Percentiles rank a stretch among this genome's conserved stretches.
These are phyloP conservation scores for Penicillium sp. DNA, from an alignment of 2,329 filamentous ascomycete genomes.

Conservation along the genomic window DNA sequence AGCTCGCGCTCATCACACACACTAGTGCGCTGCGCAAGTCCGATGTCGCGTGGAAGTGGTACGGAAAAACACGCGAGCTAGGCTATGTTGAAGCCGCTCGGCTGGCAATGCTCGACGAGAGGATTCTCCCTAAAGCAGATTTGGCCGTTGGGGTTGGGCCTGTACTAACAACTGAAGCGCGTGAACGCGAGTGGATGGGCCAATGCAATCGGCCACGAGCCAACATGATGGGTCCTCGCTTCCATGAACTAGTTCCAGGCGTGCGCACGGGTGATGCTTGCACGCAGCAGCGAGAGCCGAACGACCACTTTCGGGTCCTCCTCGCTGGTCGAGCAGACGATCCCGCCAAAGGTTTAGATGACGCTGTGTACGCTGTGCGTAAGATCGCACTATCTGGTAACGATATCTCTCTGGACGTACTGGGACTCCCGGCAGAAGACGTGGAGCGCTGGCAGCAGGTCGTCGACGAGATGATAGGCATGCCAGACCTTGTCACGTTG, in stretches of 20 bases:
- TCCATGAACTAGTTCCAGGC: background rate
- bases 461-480: background rate
- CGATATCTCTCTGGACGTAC: background rate
- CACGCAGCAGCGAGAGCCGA: background rate
- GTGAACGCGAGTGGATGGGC: background rate
- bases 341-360: slow-evolving; percentile 1
- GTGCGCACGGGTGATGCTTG: background rate
- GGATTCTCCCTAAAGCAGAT: slow-evolving; percentile 2
- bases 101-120: slow-evolving; percentile 1
- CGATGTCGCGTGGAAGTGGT: background rate
- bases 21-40: background rate
- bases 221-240: background rate
- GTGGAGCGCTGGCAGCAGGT: background rate
- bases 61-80: slow-evolving; percentile 1
- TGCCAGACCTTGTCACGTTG: background rate
- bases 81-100: slow-evolving; percentile 2
- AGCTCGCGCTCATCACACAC: slow-evolving; percentile 2
- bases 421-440: background rate
- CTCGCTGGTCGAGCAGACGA: slow-evolving; percentile 4
- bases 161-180: background rate
- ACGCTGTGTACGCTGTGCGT: background rate
- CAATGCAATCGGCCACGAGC: background rate
- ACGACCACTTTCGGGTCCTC: background rate
- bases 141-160: slow-evolving; percentile 1
- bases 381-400: slow-evolving; percentile 1